These are phyloP conservation scores for Citrullus mucosospermus DNA, from an alignment of 306 rosid species.

Conservation along the genomic window DNA sequence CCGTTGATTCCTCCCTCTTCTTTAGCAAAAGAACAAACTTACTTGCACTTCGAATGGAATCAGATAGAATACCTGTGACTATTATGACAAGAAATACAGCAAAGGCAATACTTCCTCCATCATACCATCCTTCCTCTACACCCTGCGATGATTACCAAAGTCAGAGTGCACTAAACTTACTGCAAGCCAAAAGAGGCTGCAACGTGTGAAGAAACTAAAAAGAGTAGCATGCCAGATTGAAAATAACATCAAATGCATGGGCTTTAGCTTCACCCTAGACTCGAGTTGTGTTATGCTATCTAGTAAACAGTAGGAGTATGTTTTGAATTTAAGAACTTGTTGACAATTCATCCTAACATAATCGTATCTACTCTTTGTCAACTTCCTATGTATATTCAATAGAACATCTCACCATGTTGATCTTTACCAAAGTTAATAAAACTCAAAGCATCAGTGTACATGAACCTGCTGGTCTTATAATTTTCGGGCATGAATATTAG, in stretches of 20 bases:
- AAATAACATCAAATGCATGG: neutral
- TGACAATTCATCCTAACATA: neutral
- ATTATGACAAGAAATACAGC: constrained; percentile 83
- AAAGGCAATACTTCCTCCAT: constrained; percentile 85
- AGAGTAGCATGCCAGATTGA: neutral
- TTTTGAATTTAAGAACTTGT: neutral
- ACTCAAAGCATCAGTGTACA: neutral
- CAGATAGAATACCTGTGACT: constrained; percentile 59
- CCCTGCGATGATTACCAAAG: constrained; percentile 42
- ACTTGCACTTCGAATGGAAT: neutral
- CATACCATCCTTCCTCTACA: constrained; percentile 76
- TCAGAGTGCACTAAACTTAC: constrained; percentile 11
- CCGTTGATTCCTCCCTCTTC: neutral
- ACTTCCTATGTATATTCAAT: neutral
- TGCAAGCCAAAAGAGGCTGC: neutral
- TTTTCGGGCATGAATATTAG: neutral
- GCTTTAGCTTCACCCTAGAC: neutral
- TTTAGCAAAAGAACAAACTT: neutral
- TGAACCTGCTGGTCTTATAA: neutral
- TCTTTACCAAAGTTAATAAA: neutral
- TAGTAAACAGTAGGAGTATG: neutral
- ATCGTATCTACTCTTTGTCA: neutral
- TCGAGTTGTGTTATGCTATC: neutral
- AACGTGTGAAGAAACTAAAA: neutral
- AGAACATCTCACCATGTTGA: neutral